These are phyloP conservation scores for Tulasnella calospora DNA, from an alignment of 768 basidiomycete genomes.

Conservation along the genomic window DNA sequence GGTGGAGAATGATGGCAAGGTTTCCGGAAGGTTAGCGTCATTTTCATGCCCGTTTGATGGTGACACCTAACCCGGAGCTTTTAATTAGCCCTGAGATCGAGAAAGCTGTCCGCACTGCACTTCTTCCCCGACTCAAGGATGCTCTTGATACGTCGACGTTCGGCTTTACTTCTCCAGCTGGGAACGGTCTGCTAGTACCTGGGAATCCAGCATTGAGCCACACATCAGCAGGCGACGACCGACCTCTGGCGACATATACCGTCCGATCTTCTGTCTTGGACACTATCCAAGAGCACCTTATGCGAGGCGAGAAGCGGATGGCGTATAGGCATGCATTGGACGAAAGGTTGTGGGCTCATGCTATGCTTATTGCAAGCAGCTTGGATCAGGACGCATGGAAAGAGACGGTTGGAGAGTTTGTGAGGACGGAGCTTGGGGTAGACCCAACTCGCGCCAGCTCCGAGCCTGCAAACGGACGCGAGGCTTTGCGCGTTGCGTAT, in stretches of 20 bases:
- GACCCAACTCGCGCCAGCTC: slow-evolving; percentile 30
- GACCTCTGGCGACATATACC: slow-evolving; percentile 53
- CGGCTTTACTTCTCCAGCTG: slow-evolving; percentile 24
- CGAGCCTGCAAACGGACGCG: slow-evolving; percentile 49
- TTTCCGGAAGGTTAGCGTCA: slow-evolving; percentile 73
- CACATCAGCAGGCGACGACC: slow-evolving; percentile 37
- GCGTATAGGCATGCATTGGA: slow-evolving; percentile 87
- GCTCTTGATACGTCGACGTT: slow-evolving; percentile 22
- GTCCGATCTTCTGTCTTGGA: slow-evolving; percentile 63
- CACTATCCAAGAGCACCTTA: slow-evolving; percentile 70
- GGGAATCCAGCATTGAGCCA: neutral
- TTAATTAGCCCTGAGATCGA: slow-evolving; percentile 59
- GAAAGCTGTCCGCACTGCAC: slow-evolving; percentile 62
- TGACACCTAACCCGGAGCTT: neutral
- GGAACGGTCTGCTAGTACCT: neutral
- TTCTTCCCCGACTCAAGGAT: slow-evolving; percentile 55
- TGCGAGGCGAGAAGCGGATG: slow-evolving; percentile 76
- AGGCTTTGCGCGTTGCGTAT: slow-evolving; percentile 74
- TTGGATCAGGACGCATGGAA: slow-evolving; percentile 93
- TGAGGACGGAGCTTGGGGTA: slow-evolving; percentile 64
- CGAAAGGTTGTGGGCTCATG: slow-evolving; percentile 90
- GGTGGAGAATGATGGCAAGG: slow-evolving; percentile 83
- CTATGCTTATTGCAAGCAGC: slow-evolving; percentile 87
- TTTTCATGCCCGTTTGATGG: neutral
- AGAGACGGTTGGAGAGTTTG: slow-evolving; percentile 80